Evolutionary conservation across 1,139 yeast species (phyloP).

Genomic region (Sugiyamaella japonica): DNA sequence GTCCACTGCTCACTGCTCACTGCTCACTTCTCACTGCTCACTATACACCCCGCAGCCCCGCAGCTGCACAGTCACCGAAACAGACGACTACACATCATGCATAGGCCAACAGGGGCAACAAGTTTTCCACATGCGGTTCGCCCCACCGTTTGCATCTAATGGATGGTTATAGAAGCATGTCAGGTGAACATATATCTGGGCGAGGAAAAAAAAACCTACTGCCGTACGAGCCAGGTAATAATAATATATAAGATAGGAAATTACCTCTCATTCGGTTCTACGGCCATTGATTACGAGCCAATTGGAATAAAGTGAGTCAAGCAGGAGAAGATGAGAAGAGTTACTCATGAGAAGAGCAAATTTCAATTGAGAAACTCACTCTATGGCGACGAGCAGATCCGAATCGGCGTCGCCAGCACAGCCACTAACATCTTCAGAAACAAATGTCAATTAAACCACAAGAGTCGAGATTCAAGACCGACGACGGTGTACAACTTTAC

Average conservation of each 20-base stretch:
- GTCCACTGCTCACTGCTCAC: too few species aligned
- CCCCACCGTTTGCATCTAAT: neutral
- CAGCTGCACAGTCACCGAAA: too few species aligned
- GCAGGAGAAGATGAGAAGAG: neutral
- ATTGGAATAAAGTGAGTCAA: slow-evolving; percentile 1
- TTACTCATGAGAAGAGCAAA: neutral
- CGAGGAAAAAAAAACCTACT: neutral
- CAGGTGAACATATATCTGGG: neutral
- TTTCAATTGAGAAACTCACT: neutral
- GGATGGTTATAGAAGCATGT: neutral
- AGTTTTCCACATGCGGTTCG: too few species aligned
- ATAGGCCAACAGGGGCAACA: too few species aligned
- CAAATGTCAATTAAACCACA: slow-evolving; percentile 3
- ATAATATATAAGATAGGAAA: neutral
- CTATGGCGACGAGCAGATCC: neutral
- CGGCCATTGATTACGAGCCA: neutral
- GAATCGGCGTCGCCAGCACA: neutral
- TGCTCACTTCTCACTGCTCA: too few species aligned
- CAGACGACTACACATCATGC: too few species aligned
- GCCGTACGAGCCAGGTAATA: neutral
- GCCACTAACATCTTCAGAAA: neutral
- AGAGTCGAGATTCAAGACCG: slow-evolving; percentile 17
- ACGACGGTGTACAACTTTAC: slow-evolving; percentile 28
- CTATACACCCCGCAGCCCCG: too few species aligned
- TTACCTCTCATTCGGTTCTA: neutral